phyloP scores from a whole-genome alignment of 2,329 filamentous ascomycete species.

The Colletotrichum tabaci region DNA sequence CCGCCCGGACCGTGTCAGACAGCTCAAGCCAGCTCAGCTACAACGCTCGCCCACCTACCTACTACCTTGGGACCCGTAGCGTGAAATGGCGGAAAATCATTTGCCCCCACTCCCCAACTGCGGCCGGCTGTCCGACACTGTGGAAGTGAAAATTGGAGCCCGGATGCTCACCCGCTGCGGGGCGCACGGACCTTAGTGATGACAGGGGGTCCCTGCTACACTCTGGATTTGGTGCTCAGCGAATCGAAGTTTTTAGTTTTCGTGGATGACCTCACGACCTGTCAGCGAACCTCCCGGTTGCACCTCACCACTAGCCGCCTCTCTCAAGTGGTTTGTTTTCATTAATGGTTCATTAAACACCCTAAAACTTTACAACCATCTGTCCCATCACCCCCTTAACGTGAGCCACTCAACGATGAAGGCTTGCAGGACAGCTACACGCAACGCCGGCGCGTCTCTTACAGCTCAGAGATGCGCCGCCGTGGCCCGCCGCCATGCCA shows the following conservation, averaged over 20 bases:
- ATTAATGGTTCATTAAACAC: constrained; percentile 2
- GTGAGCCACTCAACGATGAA: constrained; percentile 27
- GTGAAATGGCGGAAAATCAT: constrained; percentile 41
- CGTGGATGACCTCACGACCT: constrained; percentile 44
- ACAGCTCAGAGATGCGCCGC: constrained; percentile 36
- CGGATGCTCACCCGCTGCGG: constrained; percentile 30
- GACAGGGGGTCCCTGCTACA: constrained; percentile 36
- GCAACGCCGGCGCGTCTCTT: constrained; percentile 34
- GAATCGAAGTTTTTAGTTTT: constrained; percentile 42
- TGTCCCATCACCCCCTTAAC: not conserved
- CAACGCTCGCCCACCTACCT: not conserved
- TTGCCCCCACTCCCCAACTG: constrained; percentile 34
- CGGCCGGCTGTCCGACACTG: not conserved
- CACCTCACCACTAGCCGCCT: constrained; percentile 13
- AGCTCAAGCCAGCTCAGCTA: constrained; percentile 33
- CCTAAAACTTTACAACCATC: not conserved
- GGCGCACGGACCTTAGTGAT: constrained; percentile 34
- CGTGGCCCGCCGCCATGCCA: constrained; percentile 33
- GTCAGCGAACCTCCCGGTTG: constrained; percentile 30
- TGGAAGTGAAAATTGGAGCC: constrained; percentile 29
- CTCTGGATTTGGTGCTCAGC: constrained; percentile 36
- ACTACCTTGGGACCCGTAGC: no score
- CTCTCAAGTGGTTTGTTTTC: not conserved
- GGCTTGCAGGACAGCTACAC: constrained; percentile 32
- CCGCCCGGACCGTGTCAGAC: not conserved